Conservation (phyloP, 306 rosid species). For the Luffa aegyptiaca region DNA sequence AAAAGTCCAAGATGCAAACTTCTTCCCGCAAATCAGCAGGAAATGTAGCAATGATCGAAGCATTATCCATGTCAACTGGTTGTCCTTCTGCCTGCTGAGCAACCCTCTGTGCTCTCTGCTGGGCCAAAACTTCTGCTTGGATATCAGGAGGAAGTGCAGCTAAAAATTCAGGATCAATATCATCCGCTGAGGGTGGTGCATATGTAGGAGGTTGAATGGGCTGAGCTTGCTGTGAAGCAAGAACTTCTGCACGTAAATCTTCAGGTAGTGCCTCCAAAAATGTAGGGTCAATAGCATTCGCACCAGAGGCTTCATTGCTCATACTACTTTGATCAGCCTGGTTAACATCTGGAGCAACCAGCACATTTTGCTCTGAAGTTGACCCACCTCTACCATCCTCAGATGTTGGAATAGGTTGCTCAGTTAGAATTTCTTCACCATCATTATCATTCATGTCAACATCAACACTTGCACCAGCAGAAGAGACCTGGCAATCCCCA, state of each 20-base stretch:
- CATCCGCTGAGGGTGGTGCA: constrained; percentile 84
- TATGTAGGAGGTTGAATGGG: constrained; percentile 74
- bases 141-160: constrained; percentile 99
- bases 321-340: constrained; percentile 50
- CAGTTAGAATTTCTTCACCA: constrained; percentile 41
- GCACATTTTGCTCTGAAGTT: constrained; percentile 36
- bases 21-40: constrained; percentile 99
- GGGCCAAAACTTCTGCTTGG: constrained; percentile 96
- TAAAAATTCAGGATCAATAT: constrained; percentile 96
- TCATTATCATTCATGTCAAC: constrained; percentile 67
- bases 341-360: constrained; percentile 34
- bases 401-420: constrained; percentile 32
- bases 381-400: constrained; percentile 47
- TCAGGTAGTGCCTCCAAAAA: constrained; percentile 98
- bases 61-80: constrained; percentile 98
- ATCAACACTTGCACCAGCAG: constrained; percentile 44
- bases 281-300: constrained; percentile 87
- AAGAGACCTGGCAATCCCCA: constrained; percentile 36
- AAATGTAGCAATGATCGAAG: constrained; percentile 93
- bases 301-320: constrained; percentile 61
- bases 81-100: constrained; percentile 96
- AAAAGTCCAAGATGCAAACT: constrained; percentile 39
- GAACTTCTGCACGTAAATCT: constrained; percentile 86
- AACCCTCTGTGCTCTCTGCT: constrained; percentile 91
- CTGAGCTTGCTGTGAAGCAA: constrained; percentile 98